phyloP scores from a whole-genome alignment of 1,284 basidiomycete species.

The Amylostereum areolatum region DNA sequence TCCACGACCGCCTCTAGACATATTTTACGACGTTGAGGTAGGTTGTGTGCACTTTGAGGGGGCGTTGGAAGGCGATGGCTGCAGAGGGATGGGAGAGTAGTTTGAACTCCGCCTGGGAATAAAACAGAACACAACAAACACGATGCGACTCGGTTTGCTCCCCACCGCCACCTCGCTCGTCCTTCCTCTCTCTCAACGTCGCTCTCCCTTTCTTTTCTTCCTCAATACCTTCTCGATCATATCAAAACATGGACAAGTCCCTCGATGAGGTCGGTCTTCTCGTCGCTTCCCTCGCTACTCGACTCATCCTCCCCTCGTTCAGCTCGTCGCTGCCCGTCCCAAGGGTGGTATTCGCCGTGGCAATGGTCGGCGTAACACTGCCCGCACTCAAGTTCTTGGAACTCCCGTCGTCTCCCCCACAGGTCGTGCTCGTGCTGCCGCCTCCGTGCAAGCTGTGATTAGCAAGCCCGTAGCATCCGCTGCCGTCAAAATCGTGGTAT shows the following conservation, averaged over 20 bases:
- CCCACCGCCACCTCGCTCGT: conserved; percentile 3
- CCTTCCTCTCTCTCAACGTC: neutral
- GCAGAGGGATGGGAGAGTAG: neutral
- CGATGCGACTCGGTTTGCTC: conserved; percentile 1
- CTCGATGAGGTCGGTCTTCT: conserved; percentile 74
- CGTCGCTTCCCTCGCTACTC: conserved; percentile 12
- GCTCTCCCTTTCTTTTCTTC: neutral
- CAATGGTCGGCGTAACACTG: conserved; percentile 35
- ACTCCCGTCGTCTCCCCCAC: conserved; percentile 37
- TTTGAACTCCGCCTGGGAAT: conserved; percentile 9
- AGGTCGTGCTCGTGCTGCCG: conserved; percentile 42
- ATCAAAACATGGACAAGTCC: conserved; percentile 67
- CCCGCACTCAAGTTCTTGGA: conserved; percentile 53
- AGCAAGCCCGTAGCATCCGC: conserved; percentile 31
- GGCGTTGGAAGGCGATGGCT: neutral
- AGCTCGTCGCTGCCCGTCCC: conserved; percentile 72
- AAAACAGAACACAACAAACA: conserved; percentile 6
- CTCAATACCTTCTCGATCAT: too few species aligned
- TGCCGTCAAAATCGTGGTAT: conserved; percentile 92
- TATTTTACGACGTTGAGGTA: conserved; percentile 17
- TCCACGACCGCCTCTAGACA: conserved; percentile 55
- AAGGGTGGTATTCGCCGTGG: conserved; percentile 41
- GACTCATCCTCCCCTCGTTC: conserved; percentile 14
- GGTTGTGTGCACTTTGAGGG: neutral
- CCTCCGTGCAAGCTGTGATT: conserved; percentile 23